Evolutionary conservation across 306 rosid genomes (phyloP), one percentile per base, ranked within the genome.

Genomic region (Malus sieversii): DNA sequence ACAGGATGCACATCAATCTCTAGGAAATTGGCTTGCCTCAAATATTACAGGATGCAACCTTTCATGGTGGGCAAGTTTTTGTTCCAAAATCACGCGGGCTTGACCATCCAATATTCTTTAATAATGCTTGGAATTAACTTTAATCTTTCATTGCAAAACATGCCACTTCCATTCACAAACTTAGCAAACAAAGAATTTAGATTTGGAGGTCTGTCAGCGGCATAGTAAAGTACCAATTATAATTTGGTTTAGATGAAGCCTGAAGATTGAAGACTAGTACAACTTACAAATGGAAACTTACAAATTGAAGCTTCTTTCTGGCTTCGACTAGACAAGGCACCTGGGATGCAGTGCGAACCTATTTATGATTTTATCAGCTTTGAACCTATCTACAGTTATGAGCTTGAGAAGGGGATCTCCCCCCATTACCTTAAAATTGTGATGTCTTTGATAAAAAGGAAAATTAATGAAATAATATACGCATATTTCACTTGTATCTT

Each of bases 171-270:
- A 6, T 35, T 35, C 2, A 35, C 38, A 35, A 35, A 35, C 38
- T 88, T 90, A 52, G 89, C 90, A 85, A 95, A 77, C 82, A 92
- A 79, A 72, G 99, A 95, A 75, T 80, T 83, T 79, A 87, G 75
- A 27, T 86, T 86, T 72, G 84, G 58, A 27, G 97, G 96, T 81
- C 97, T 86, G 61, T 89, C 92, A 58, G 93, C 82, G 44, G 99
- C 97, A 75, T 83, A 88, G 85, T 95, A 90, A 65, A 87, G 84
- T 70, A 90, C 97, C 90, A 95, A 64, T 88, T 85, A 73, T 92
- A 92, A 87, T 95, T 92, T 83, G 99, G 99, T 84, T 89, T 95
- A 40, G 96, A 97, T 79, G 99, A 97, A 83, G 92, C 91, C 96
- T 92, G 97, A 77, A 95, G 91, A 85, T 95, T 95, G 42, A 95